Evolutionary conservation across 495 filamentous ascomycete genomes (phyloP), one percentile per base, ranked within the genome.

Genomic region (Lepraria neglecta): DNA sequence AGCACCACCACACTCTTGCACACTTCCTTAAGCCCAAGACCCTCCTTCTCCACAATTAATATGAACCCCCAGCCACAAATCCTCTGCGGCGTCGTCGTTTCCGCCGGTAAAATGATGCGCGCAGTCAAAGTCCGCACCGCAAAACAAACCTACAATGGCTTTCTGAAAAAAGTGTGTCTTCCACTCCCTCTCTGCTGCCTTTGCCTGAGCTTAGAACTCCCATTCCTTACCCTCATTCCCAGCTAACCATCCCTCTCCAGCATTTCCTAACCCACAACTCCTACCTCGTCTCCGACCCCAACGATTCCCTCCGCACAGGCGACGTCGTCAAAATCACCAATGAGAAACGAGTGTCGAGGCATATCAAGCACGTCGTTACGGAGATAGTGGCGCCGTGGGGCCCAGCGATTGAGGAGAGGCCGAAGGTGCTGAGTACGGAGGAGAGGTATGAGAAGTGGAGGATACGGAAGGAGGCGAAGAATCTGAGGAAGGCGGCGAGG

Each of bases 201-300:
- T 5, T 30, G 21, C 45, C 48, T 47, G 33, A 35, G 33, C 54
- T 15, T 46, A 45, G 31, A 15, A 65, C 56, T 38, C 19, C 53
- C 53, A 10, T 0, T 3, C 28, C 10, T 19, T 35, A 6, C 12
- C 35, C 42, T 14, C 4, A 0, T 38, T 15, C 38, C 45, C 40
- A 10, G 3, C 27, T 27, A 27, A 27, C 45, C 19, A 0, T 1
- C 24, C 38, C 17, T 4, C 55, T 12, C 14, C 64, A 78, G 77
- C 69, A 75, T 60, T 79, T 75, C 67, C 62, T 66, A 30, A 58
- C 58, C 57, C 59, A 68, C 62, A 59, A 67, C 27, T 64, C 64
- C 40, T 60, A 74, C 70, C 80, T 88, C 40, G 87, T 89, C 52
- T 83, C 86, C 74, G 87, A 90, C 74, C 87, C 86, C n/a, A 71